phyloP scores from a whole-genome alignment of 176 grass and related monocot species.

The Aegilops speltoides region DNA sequence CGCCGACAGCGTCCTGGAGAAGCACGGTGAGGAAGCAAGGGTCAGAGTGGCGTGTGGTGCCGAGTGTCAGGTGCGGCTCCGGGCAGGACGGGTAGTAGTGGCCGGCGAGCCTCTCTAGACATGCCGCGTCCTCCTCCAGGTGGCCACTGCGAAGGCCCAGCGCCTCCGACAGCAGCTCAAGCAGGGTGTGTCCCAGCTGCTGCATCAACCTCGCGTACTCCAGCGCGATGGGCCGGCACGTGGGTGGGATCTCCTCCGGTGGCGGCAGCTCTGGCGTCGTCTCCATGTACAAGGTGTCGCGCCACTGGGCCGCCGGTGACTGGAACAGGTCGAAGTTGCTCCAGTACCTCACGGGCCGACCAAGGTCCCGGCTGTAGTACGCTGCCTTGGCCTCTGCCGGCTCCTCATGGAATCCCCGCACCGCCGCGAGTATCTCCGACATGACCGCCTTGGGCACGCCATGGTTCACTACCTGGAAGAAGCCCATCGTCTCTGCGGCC shows the following conservation, averaged over 20 bases:
- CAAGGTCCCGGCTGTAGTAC: not conserved
- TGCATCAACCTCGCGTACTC: not conserved
- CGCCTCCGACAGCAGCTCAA: not conserved
- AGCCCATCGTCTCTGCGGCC: too few relatives aligned
- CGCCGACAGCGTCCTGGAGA: not conserved
- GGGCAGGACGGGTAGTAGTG: not conserved
- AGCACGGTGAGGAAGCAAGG: not conserved
- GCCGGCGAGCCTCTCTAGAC: not conserved
- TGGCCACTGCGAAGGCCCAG: not conserved
- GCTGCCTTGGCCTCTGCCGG: not conserved
- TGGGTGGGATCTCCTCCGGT: not conserved
- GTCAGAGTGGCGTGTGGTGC: not conserved
- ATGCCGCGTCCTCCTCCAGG: not conserved
- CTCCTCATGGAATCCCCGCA: too few relatives aligned
- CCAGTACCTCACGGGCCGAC: not conserved
- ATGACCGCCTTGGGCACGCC: too few relatives aligned
- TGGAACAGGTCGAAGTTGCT: not conserved
- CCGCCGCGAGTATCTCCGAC: too few relatives aligned
- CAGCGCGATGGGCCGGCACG: not conserved
- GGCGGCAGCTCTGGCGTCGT: not conserved
- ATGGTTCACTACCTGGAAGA: too few relatives aligned
- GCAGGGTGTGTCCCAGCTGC: not conserved
- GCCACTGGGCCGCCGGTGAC: not conserved
- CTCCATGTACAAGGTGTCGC: not conserved
- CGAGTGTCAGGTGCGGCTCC: not conserved